These are phyloP conservation scores for Stygiomarasmius scandens DNA, from an alignment of 1,284 basidiomycete genomes.

Conservation along the genomic window DNA sequence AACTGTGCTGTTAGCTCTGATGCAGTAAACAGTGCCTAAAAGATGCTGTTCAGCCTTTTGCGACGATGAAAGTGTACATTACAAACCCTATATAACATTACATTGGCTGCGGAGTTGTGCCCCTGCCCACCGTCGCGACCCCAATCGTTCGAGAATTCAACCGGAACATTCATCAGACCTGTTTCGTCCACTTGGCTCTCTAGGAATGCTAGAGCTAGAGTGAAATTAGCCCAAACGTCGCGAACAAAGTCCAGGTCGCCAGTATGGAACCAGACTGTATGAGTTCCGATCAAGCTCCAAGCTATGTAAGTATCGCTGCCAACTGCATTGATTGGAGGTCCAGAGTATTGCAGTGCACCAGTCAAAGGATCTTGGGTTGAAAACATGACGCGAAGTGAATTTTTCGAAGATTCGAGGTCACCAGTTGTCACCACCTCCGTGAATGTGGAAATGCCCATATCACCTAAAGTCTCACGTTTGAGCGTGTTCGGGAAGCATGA, in stretches of 20 bases:
- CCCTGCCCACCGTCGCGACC: conserved; percentile 50
- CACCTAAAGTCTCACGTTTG: conserved; percentile 22
- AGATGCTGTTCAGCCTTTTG: background rate
- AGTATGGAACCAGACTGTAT: conserved; percentile 49
- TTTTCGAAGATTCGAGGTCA: conserved; percentile 34
- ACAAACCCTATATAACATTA: conserved; percentile 46
- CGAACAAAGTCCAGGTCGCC: conserved; percentile 48
- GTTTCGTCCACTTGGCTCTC: conserved; percentile 45
- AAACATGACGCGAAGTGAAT: conserved; percentile 35
- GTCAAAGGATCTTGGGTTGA: conserved; percentile 32
- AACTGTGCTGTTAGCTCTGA: conserved; percentile 48
- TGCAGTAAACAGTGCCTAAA: conserved; percentile 47
- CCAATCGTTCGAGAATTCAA: conserved; percentile 47
- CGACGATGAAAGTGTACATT: too few relatives aligned
- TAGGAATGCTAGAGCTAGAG: conserved; percentile 48
- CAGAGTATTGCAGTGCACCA: conserved; percentile 35
- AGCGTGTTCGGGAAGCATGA: background rate
- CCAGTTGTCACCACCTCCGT: conserved; percentile 36
- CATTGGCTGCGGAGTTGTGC: conserved; percentile 52
- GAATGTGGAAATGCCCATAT: conserved; percentile 39
- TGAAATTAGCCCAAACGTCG: conserved; percentile 53
- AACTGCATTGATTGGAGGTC: conserved; percentile 35
- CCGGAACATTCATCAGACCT: conserved; percentile 51
- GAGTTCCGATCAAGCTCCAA: conserved; percentile 49
- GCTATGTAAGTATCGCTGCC: conserved; percentile 43